Base-by-base conservation (phyloP, 148 eudicot genomes). In the Heliamphora exappendiculata region DNA sequence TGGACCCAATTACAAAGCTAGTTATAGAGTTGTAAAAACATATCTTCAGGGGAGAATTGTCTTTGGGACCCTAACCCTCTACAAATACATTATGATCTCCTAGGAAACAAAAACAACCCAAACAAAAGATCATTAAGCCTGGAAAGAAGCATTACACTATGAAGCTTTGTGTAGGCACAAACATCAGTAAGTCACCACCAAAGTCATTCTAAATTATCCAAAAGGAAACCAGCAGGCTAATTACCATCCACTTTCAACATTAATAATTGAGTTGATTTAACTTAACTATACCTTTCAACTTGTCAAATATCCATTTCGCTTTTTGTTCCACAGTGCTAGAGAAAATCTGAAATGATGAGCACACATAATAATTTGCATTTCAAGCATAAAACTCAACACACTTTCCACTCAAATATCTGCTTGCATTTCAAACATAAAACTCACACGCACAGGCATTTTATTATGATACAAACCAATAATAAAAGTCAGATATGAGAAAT, bases 291-390 rank as follows among this genome's bases (percentile, higher is more conserved):
- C 98, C 98, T 89, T 93, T 91, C 60, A 93, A 82, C 87, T 93
- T 93, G 89, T 89, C 82, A 79, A 93, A 93, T 39, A 93, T 74
- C 96, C 94, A 89, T 79, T 91, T 93, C 31, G 98, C 97, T 70
- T 91, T 93, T 78, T 93, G 92, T 81, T 93, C 98, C 33, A 93
- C 97, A 31, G 88, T 82, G 78, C 81, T 91, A 53, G 98, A 85
- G 81, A 93, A 83, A 5, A 91, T 84, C 98, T 93, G 93, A 53
- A 65, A 80, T 33, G n/a, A 76, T 33, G 65, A 71, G 42, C 60
- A 69, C 17, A 50, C 37, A n/a, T n/a, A n/a, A n/a, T n/a, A n/a
- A n/a, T n/a, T n/a, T n/a, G n/a, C n/a, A n/a, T n/a, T n/a, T n/a
- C n/a, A n/a, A n/a, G n/a, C n/a, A n/a, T n/a, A n/a, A n/a, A n/a